A percentile compares a stretch with the other conserved stretches of the same genome.
phyloP scores from a whole-genome alignment of 2,329 filamentous ascomycete species.

The Nothophaeocryptopus gaeumannii region DNA sequence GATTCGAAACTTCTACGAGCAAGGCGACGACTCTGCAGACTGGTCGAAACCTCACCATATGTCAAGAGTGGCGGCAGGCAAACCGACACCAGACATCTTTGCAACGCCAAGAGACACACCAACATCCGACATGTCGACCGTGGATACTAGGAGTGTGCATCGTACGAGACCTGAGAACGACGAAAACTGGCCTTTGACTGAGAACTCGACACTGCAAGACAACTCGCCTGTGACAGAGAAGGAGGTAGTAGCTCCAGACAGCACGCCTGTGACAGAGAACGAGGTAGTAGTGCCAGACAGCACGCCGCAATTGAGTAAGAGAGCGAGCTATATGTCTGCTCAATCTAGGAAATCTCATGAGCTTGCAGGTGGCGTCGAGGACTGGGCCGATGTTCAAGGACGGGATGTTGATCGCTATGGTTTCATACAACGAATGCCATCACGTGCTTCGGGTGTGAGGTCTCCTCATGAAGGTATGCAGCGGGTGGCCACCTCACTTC shows the following conservation, averaged over 20 bases:
- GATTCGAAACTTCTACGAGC: constrained; percentile 63
- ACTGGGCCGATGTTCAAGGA: constrained; percentile 60
- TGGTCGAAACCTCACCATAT: constrained; percentile 32
- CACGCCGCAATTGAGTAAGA: not conserved
- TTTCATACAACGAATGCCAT: constrained; percentile 55
- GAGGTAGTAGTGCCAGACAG: constrained; percentile 9
- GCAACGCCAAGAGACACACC: constrained; percentile 2
- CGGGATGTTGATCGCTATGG: constrained; percentile 64
- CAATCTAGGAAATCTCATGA: constrained; percentile 51
- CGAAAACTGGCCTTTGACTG: constrained; percentile 13
- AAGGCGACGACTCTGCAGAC: constrained; percentile 55
- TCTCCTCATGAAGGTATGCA: constrained; percentile 41
- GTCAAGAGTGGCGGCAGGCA: constrained; percentile 7
- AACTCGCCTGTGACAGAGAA: no score
- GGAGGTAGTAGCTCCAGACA: no score
- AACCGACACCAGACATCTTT: constrained; percentile 12
- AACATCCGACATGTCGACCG: constrained; percentile 9
- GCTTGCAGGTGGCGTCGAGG: constrained; percentile 61
- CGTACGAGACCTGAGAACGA: constrained; percentile 7
- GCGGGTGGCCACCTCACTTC: constrained; percentile 59
- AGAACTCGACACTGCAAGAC: not conserved
- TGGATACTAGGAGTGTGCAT: constrained; percentile 1
- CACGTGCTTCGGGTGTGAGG: constrained; percentile 29
- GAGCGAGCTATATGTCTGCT: constrained; percentile 18
- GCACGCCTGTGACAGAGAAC: not conserved